phyloP scores from a whole-genome alignment of 129 eudicot genomes.

The Flaveria robusta region DNA sequence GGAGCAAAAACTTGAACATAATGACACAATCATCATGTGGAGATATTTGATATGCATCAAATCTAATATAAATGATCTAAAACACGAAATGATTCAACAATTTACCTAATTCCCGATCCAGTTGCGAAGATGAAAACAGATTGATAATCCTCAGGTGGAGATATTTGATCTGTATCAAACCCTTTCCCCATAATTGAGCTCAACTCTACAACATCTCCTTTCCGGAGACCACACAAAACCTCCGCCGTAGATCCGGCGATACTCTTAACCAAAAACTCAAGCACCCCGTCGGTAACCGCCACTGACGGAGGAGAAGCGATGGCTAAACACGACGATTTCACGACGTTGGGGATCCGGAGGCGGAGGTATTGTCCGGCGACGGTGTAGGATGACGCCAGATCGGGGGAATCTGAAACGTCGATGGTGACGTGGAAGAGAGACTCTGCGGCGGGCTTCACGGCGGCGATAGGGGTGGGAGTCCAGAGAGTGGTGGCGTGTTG shows the following conservation, averaged over 20 bases:
- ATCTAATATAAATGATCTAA: background rate
- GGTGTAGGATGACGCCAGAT: conserved; percentile 64
- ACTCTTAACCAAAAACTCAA: conserved; percentile 82
- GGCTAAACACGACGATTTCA: conserved; percentile 68
- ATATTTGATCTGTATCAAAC: conserved; percentile 53
- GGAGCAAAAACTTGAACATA: background rate
- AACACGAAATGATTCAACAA: background rate
- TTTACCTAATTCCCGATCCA: conserved; percentile 89
- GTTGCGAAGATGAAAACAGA: conserved; percentile 88
- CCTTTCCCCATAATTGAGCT: conserved; percentile 78
- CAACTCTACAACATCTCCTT: conserved; percentile 81
- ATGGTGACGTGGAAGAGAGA: conserved; percentile 72
- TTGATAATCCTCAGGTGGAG: conserved; percentile 58
- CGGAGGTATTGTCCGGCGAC: conserved; percentile 81
- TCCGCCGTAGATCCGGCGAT: conserved; percentile 88
- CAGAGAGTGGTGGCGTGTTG: conserved; percentile 64
- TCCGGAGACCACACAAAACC: conserved; percentile 63
- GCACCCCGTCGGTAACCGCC: conserved; percentile 53
- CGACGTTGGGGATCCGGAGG: conserved; percentile 57
- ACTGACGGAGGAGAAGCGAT: conserved; percentile 89
- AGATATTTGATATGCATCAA: too few relatives aligned
- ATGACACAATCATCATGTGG: background rate
- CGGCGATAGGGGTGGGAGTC: conserved; percentile 62
- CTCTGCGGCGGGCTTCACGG: conserved; percentile 77
- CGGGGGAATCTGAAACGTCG: conserved; percentile 77